Evolutionary conservation across 345 rosid genomes (phyloP), one percentile per base, ranked within the genome.

Genomic region (Eucalyptus globulus): DNA sequence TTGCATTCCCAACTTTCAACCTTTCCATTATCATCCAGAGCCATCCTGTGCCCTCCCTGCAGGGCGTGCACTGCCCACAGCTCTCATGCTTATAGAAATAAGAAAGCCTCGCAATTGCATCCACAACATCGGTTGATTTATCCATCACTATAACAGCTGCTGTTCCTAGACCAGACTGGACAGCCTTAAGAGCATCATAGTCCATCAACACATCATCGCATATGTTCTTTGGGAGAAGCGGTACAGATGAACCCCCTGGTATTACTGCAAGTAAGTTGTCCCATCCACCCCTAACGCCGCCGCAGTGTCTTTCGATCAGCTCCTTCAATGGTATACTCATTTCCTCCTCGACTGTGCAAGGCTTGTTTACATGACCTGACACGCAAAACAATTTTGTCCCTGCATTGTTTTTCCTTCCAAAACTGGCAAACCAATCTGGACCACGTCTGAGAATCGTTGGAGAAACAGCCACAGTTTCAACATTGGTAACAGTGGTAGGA

Each of bases 11-110:
- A 72, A 96, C 98, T 92, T 98, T 96, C 96, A 98, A 88, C 89
- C 98, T 97, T 92, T 97, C 99, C 99, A 98, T 97, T 87, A 98
- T 94, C 99, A 95, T 98, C 99, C 99, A 98, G 87, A 97, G 97
- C 99, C 99, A 98, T 88, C 97, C 95, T 10, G 98, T 98, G 37
- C 99, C 99, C 89, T 98, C 99, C 91, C 99, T 93, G 97, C 99
- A 98, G 47, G 99, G 99, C 1, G 99, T 98, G 92, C 99, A 97
- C 93, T 98, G 99, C 49, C 99, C 99, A 91, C 99, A 98, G 90
- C 99, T 97, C 93, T 98, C 99, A 22, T 98, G 99, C 94, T 96
- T 97, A 95, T 98, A 98, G 93, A 98, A 98, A 94, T 96, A 97
- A 14, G 99, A 98, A 87, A 98, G 95, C 95, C 99, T 95, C 1